phyloP scores from a whole-genome alignment of 305 asterid species.

The Solanum hybrid region DNA sequence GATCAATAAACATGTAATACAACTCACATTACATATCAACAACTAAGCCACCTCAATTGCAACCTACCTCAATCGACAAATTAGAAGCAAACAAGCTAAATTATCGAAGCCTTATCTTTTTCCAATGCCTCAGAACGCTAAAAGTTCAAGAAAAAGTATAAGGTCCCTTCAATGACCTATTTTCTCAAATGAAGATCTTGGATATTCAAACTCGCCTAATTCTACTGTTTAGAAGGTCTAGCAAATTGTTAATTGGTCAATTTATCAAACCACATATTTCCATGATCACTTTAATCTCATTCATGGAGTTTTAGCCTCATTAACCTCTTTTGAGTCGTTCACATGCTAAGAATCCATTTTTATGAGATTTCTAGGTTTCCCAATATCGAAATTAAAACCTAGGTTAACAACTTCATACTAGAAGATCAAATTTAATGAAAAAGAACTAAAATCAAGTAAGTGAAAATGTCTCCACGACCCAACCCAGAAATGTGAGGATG shows the following conservation, averaged over 20 bases:
- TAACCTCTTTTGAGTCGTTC: background rate
- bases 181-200: background rate
- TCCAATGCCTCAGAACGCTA: background rate
- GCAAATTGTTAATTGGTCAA: too few species aligned
- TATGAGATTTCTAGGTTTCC: background rate
- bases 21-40: background rate
- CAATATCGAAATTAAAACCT: background rate
- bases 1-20: background rate
- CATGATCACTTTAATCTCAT: background rate
- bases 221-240: background rate
- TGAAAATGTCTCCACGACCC: background rate
- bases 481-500: background rate
- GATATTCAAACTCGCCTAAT: background rate
- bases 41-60: background rate
- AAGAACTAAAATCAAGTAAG: background rate
- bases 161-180: background rate
- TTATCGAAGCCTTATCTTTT: background rate
- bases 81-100: background rate
- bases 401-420: background rate
- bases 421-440: background rate
- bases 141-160: background rate
- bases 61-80: background rate
- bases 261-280: background rate
- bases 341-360: too few species aligned
- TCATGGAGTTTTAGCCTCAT: background rate